A percentile compares a stretch with the other conserved stretches of the same genome.
Conservation (phyloP, 2,329 filamentous ascomycete species). For the Cercospora berteroae region DNA sequence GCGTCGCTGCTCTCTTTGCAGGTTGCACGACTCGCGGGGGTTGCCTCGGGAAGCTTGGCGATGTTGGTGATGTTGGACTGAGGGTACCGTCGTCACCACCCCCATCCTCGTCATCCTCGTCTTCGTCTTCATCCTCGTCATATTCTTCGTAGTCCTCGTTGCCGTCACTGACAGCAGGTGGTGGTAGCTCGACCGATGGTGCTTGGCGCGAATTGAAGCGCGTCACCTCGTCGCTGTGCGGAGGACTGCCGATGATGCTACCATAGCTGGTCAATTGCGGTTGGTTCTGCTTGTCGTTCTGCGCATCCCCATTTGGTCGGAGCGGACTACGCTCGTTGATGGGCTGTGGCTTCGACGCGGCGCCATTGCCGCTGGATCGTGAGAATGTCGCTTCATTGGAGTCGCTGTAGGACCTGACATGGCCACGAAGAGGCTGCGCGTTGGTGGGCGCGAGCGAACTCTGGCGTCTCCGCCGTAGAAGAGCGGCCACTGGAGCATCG, state of each 20-base stretch:
- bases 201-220: conserved; percentile 35
- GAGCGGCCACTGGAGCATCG: conserved; percentile 17
- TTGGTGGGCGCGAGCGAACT: conserved; percentile 1
- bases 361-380: neutral
- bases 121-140: conserved; percentile 13
- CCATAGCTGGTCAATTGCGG: conserved; percentile 56
- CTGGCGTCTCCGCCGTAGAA: conserved; percentile 10
- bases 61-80: conserved; percentile 10
- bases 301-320: conserved; percentile 12
- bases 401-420: conserved; percentile 17
- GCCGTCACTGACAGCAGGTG: conserved; percentile 52
- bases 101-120: conserved; percentile 7
- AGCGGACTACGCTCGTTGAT: conserved; percentile 35
- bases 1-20: conserved; percentile 5
- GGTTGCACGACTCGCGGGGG: neutral
- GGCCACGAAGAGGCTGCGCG: neutral
- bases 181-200: conserved; percentile 59
- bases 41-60: neutral
- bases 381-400: conserved; percentile 2
- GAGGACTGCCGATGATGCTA: conserved; percentile 60
- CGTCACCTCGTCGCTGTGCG: conserved; percentile 25
- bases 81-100: conserved; percentile 10
- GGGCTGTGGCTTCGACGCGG: neutral
- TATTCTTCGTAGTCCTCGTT: conserved; percentile 12
- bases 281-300: conserved; percentile 9